A percentile compares a stretch with the other conserved stretches of the same genome.
These are phyloP conservation scores for Lotmaria passim DNA, from an alignment of 208 protist genomes.

Conservation along the genomic window DNA sequence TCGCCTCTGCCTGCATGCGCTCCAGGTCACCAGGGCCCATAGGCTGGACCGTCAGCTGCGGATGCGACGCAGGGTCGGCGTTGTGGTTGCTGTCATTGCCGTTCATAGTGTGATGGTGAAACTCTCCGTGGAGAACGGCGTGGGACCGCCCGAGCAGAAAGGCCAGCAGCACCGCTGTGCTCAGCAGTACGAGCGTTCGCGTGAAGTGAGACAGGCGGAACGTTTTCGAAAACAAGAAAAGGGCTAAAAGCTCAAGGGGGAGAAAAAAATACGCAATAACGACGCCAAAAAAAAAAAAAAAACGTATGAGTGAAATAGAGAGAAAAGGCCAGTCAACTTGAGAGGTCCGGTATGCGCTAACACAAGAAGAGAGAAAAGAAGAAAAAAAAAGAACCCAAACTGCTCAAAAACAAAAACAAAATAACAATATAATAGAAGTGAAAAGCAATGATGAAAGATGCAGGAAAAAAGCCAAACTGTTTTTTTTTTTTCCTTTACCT, in stretches of 20 bases:
- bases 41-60: neutral
- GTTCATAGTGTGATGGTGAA: no score
- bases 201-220: neutral
- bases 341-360: neutral
- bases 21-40: slow-evolving; percentile 2
- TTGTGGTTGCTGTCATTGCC: no score
- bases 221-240: no score
- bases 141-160: neutral
- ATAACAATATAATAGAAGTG: neutral
- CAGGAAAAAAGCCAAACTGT: no score
- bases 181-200: slow-evolving; percentile 4
- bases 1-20: slow-evolving; percentile 13
- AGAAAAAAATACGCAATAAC: slow-evolving; percentile 1
- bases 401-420: neutral
- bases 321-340: no score
- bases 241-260: neutral
- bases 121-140: neutral
- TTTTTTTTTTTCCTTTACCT: no score
- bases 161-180: neutral
- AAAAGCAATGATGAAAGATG: neutral
- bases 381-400: slow-evolving; percentile 5
- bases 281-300: neutral
- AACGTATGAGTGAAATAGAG: no score
- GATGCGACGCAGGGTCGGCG: neutral
- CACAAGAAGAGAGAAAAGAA: slow-evolving; percentile 11